phyloP scores from a whole-genome alignment of 345 rosid species.

The Noccaea caerulescens region DNA sequence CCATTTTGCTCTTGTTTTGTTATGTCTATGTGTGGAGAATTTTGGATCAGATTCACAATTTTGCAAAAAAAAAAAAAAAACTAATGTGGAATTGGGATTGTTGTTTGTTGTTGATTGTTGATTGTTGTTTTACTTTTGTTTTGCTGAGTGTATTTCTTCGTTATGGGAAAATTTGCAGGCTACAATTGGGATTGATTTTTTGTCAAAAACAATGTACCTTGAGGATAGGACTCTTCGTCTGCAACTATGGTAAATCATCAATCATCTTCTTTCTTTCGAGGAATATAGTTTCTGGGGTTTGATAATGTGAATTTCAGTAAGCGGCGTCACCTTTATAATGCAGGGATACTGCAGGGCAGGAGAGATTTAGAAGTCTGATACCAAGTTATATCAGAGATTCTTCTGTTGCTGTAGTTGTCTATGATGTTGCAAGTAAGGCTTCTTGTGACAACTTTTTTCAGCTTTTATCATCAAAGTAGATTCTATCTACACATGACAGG shows the following conservation, averaged over 20 bases:
- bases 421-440: conserved; percentile 86
- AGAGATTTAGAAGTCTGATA: conserved; percentile 92
- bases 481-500: too few relatives aligned
- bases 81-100: not conserved
- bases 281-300: not conserved
- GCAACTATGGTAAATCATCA: conserved; percentile 72
- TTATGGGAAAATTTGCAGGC: conserved; percentile 57
- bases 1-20: conserved; percentile 21
- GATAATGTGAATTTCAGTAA: conserved; percentile 11
- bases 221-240: conserved; percentile 91
- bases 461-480: not conserved
- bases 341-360: conserved; percentile 99
- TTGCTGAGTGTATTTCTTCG: not conserved
- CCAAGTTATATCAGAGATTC: conserved; percentile 97
- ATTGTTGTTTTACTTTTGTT: not conserved
- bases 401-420: conserved; percentile 91
- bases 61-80: not conserved
- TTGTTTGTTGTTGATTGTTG: not conserved
- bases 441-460: conserved; percentile 2
- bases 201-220: conserved; percentile 94
- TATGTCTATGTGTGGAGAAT: not conserved
- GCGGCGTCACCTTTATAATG: conserved; percentile 1
- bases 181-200: conserved; percentile 87
- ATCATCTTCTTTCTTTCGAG: conserved; percentile 5
- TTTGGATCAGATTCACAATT: conserved; percentile 18